Conservation (phyloP, 2,329 filamentous ascomycete genomes). For the Escovopsis sp. region DNA sequence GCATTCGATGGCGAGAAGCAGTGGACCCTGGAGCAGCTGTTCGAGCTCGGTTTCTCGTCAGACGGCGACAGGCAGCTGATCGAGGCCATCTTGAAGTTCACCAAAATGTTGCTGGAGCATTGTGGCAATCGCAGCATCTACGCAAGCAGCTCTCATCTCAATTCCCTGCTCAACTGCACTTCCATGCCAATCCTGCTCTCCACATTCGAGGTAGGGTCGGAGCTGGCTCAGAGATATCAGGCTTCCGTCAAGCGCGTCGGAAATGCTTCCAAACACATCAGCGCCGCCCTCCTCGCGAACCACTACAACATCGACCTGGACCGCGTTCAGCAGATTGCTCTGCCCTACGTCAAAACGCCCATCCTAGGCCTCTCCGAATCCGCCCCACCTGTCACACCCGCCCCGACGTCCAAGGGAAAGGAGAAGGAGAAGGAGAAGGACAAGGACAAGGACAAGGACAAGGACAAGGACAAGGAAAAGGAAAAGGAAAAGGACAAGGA, state of each 20-base stretch:
- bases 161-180: slow-evolving; percentile 77
- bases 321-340: slow-evolving; percentile 67
- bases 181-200: slow-evolving; percentile 64
- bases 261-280: slow-evolving; percentile 50
- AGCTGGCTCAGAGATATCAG: slow-evolving; percentile 84
- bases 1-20: slow-evolving; percentile 32
- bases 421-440: slow-evolving; percentile 36
- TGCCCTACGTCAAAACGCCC: slow-evolving; percentile 65
- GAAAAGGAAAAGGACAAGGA: too few species aligned
- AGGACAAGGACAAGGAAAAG: too few species aligned
- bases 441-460: too few species aligned
- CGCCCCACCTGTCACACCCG: slow-evolving; percentile 36
- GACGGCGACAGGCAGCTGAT: slow-evolving; percentile 74
- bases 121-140: slow-evolving; percentile 96
- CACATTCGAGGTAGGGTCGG: slow-evolving; percentile 66
- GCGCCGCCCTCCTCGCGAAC: slow-evolving; percentile 60
- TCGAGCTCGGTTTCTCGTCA: slow-evolving; percentile 45
- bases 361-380: slow-evolving; percentile 37
- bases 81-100: slow-evolving; percentile 71
- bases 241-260: slow-evolving; percentile 67
- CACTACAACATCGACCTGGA: slow-evolving; percentile 75
- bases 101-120: slow-evolving; percentile 75
- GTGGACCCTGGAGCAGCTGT: slow-evolving; percentile 33
- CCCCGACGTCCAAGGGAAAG: slow-evolving; percentile 55
- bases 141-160: slow-evolving; percentile 79